Conservation (phyloP, 2,329 filamentous ascomycete genomes). For the Aspergillus spinulosporus region DNA sequence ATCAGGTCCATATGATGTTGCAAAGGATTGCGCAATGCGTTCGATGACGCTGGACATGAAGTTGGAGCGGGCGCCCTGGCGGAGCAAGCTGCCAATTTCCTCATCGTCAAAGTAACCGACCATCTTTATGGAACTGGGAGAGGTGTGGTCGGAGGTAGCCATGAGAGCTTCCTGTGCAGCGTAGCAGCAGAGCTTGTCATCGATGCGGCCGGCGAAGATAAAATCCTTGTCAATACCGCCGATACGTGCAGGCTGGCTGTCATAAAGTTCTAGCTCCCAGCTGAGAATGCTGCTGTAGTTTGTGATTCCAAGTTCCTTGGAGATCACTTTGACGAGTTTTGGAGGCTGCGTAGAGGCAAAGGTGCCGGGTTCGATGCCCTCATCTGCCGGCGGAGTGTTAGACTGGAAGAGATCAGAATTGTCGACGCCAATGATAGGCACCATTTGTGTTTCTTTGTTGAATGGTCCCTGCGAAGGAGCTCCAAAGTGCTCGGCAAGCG, state of each 20-base stretch:
- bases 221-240: conserved; percentile 88
- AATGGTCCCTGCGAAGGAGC: conserved; percentile 64
- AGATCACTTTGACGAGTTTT: conserved; percentile 79
- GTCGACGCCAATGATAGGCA: conserved; percentile 92
- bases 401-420: conserved; percentile 57
- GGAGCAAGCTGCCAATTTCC: conserved; percentile 87
- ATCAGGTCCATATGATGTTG: conserved; percentile 49
- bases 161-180: conserved; percentile 82
- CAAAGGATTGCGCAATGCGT: conserved; percentile 69
- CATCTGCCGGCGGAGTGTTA: conserved; percentile 39
- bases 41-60: conserved; percentile 81
- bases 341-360: conserved; percentile 85
- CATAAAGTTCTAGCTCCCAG: conserved; percentile 96
- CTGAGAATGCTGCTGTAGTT: conserved; percentile 77
- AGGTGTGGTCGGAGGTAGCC: conserved; percentile 57
- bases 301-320: conserved; percentile 70
- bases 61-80: conserved; percentile 87
- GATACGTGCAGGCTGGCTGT: conserved; percentile 79
- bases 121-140: conserved; percentile 71
- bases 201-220: conserved; percentile 91
- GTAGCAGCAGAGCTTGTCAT: conserved; percentile 97
- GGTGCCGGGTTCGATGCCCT: conserved; percentile 54
- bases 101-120: conserved; percentile 97
- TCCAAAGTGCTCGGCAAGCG: conserved; percentile 91
- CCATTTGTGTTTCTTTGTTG: conserved; percentile 90